Conservation (phyloP, 805 yeast species). For the Zygoascus tannicola region DNA sequence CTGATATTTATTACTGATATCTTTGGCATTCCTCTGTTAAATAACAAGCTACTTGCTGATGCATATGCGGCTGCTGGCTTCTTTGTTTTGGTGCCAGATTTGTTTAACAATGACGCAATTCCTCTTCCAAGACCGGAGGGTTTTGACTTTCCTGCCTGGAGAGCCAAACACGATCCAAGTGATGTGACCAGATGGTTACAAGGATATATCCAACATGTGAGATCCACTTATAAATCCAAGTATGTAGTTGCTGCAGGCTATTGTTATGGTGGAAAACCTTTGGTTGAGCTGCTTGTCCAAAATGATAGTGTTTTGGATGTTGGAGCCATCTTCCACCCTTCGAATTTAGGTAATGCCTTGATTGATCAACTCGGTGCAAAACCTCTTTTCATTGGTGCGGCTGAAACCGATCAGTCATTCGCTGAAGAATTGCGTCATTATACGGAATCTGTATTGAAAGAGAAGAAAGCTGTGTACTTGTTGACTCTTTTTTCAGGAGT, state of each 20-base stretch:
- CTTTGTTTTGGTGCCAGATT: slow-evolving; percentile 66
- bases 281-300: slow-evolving; percentile 32
- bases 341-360: slow-evolving; percentile 37
- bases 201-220: slow-evolving; percentile 26
- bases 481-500: slow-evolving; percentile 54
- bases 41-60: slow-evolving; percentile 42
- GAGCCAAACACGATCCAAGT: slow-evolving; percentile 36
- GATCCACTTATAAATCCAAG: slow-evolving; percentile 36
- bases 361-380: not conserved
- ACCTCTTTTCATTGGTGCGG: slow-evolving; percentile 65
- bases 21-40: slow-evolving; percentile 51
- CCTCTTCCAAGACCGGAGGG: slow-evolving; percentile 22
- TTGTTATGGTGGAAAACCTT: slow-evolving; percentile 66
- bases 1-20: slow-evolving; percentile 60
- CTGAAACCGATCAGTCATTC: slow-evolving; percentile 60
- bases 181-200: not conserved
- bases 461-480: slow-evolving; percentile 48
- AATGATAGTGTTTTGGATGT: slow-evolving; percentile 29
- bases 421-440: slow-evolving; percentile 51
- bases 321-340: slow-evolving; percentile 80
- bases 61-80: slow-evolving; percentile 50
- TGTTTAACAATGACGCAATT: slow-evolving; percentile 47
- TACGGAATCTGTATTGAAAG: slow-evolving; percentile 50
- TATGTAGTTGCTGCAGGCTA: slow-evolving; percentile 60
- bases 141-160: slow-evolving; percentile 38